Base-by-base conservation (phyloP, 768 basidiomycete genomes). In the Leccinum uliginosum region DNA sequence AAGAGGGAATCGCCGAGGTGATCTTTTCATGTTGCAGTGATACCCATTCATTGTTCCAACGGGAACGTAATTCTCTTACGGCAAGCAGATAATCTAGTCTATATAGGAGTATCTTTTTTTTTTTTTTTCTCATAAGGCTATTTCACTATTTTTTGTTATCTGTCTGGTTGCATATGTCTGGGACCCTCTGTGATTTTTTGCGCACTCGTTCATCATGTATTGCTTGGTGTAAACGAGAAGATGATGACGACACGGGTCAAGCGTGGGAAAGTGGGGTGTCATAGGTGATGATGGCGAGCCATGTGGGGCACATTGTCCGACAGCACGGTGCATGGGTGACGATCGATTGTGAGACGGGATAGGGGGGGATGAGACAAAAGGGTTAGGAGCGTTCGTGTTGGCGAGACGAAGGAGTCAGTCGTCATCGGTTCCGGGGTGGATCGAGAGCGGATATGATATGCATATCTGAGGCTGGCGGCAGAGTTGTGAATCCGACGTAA, bases 41-140 rank as follows among this genome's bases (percentile, higher is more conserved):
- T 64, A 68, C 59, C 66, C 40, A 8, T 26, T 51, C 34, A 34
- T 7, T 50, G 49, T 35, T 56, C 35, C 10, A 44, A 48, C 10
- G 47, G 45, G 30, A 15, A 56, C 54, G 24, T 60, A 55, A 57
- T 38, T 53, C 21, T 23, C 49, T 21, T 38, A 24, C 21, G 58
- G 56, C 34, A 49, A 49, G 23, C 35, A 52, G 51, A 59, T 62
- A 14, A 56, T 59, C 59, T 66, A 62, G 59, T 40, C 59, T 54
- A 58, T 62, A 51, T 44, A 12, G 34, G 43, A 17, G 49, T 47
- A 56, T 58, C 32, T 54, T 12, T 11, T 4, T 29, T 30, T 8
- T 26, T 29, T 51, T 35, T 34, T 38, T 57, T 48, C 34, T 40
- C 61, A 4, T 34, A 48, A 56, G 61, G 54, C 45, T 60, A 52